Base-by-base conservation (phyloP, 805 yeast genomes). In the Kurtzmaniella cleridarum region DNA sequence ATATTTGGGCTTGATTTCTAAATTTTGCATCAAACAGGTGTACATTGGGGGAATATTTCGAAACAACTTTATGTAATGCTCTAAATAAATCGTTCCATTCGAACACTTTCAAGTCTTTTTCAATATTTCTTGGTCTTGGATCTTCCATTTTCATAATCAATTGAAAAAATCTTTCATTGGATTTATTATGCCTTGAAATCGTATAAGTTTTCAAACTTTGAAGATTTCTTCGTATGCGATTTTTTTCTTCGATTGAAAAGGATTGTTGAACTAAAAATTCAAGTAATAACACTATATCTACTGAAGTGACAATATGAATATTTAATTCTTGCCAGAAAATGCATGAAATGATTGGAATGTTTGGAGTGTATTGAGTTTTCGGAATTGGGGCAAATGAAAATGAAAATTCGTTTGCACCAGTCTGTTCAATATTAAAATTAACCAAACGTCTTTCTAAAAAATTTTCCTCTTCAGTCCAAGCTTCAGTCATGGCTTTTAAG, bases 111-210 rank as follows among this genome's bases (percentile, higher is more conserved):
- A 81, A 73, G 51, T 80, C 84, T 53, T 81, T 81, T 48, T 79
- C 87, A 33, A 81, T 81, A 46, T 79, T 79, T 31, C 88, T 61
- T 4, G 88, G 88, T 46, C 77, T 66, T 2, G 88, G 88, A 40
- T 68, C 68, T 23, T 73, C 74, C 65, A 74, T 81, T 26, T 68
- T 59, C 87, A 81, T 81, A 28, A 81, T 70, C 36, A 71, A 28
- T 33, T 55, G 54, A 41, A 62, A 62, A 43, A 62, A 60, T 47
- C 52, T 62, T 36, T 47, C 49, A 40, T 50, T 51, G 9, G 51
- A 47, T 30, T 54, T 49, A 39, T 64, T 63, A 3, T 70, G 56
- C 44, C 81, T 73, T 14, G 79, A 69, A 11, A 81, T 69, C 0
- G 87, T 81, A 32, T 64, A 53, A 2, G 88, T 86, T 47, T 75